Evolutionary conservation across 192 early-diverging fungal genomes (phyloP), one percentile per base, ranked within the genome.

Genomic region (Pilobolus umbonatus): DNA sequence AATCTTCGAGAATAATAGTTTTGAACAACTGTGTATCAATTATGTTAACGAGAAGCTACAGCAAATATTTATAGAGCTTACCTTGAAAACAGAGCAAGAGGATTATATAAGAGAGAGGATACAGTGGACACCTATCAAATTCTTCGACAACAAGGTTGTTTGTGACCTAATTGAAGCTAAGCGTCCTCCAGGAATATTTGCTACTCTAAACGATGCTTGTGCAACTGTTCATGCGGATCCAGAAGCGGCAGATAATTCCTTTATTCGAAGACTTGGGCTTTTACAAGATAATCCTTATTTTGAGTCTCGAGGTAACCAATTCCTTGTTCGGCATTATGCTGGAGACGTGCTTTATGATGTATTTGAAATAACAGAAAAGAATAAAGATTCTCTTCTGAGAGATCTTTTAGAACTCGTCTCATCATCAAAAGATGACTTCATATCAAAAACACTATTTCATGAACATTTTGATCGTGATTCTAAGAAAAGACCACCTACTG

Each of bases 21-120:
- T 99, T 61, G 96, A 99, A 77, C 96, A 99, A 80, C 98, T 98
- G 73, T 99, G 96, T 81, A 96, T 99, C 62, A 90, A 92, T 67
- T 92, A 90, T 64, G 88, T 94, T 61, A 96, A 96, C 74, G 97
- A 99, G 73, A 99, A 99, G 74, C 77, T 99, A 54, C 97, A 99
- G 74, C 95, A 98, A 76, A 89, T 74, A 73, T 99, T 99, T 72
- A 99, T 95, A 76, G 87, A 88, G 52, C 97, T 98, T 69, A 94
- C 98, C 9, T 99, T 99, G 80, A 95, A 97, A 80, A 81, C 98
- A 30, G 94, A 97, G 69, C 97, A 99, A 75, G 94, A 99, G 68
- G 95, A 98, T 75, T 99, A 99, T 63, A 81, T 94, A 52, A 86
- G 88, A 30, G 97, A 99, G 67, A 79, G 96, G 74, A 92, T 99